Conservation (phyloP, 805 yeast genomes). For the Pichia insulana region DNA sequence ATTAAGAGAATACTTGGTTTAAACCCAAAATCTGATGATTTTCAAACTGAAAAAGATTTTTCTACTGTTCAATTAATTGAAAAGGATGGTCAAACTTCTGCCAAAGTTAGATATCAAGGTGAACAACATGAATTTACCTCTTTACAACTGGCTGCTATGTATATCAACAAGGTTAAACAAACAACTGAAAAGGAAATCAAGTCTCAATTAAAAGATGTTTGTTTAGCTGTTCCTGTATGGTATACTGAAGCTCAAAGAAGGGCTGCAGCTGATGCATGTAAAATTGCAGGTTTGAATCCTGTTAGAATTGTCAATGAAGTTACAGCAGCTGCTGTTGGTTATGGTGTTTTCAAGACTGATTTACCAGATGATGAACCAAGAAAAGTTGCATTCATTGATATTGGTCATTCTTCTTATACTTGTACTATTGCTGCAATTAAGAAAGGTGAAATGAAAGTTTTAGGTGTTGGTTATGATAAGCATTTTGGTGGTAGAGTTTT, state of each 20-base stretch:
- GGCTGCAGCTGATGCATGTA: slow-evolving; percentile 90
- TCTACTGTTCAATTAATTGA: slow-evolving; percentile 66
- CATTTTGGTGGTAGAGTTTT: slow-evolving; percentile 98
- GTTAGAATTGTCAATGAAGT: slow-evolving; percentile 96
- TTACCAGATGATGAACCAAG: slow-evolving; percentile 90
- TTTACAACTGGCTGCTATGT: slow-evolving; percentile 92
- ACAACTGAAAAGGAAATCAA: slow-evolving; percentile 77
- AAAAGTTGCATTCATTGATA: slow-evolving; percentile 87
- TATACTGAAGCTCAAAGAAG: slow-evolving; percentile 95
- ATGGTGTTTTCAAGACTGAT: slow-evolving; percentile 97
- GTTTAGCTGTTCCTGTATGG: slow-evolving; percentile 95
- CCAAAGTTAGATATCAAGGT: slow-evolving; percentile 78
- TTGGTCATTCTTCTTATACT: slow-evolving; percentile 94
- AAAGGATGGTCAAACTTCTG: slow-evolving; percentile 68
- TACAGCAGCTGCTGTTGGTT: slow-evolving; percentile 98
- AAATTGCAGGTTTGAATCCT: slow-evolving; percentile 94
- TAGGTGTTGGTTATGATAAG: slow-evolving; percentile 89
- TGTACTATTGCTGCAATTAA: slow-evolving; percentile 85
- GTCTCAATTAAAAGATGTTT: slow-evolving; percentile 75
- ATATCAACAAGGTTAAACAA: slow-evolving; percentile 79
- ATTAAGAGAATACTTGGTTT: slow-evolving; percentile 89
- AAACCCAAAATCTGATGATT: slow-evolving; percentile 64
- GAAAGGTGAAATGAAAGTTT: slow-evolving; percentile 90
- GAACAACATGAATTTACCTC: slow-evolving; percentile 72
- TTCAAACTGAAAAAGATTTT: slow-evolving; percentile 63